These are phyloP conservation scores for Orbilia ellipsospora DNA, from an alignment of 2,329 filamentous ascomycete species.

Conservation along the genomic window DNA sequence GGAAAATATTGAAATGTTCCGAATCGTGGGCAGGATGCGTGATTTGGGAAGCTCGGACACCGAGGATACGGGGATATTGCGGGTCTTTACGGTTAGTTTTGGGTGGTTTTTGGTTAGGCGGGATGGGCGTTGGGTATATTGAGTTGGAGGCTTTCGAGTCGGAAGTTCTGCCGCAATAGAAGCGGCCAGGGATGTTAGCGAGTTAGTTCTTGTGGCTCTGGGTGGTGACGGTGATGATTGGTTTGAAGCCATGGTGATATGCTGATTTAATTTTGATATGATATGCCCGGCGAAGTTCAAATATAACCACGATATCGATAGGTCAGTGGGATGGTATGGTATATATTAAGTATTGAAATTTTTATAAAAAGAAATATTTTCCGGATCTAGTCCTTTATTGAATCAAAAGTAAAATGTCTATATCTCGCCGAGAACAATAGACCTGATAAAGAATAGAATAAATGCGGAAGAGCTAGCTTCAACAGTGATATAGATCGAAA, in stretches of 20 bases:
- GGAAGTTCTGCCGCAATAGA: slow-evolving; percentile 27
- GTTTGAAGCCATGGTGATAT: slow-evolving; percentile 24
- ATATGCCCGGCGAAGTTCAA: neutral
- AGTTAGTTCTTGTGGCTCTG: neutral
- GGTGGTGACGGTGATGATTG: neutral
- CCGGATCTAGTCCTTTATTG: slow-evolving; percentile 35
- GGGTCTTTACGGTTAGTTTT: slow-evolving; percentile 21
- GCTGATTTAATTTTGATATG: neutral
- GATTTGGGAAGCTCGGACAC: slow-evolving; percentile 33
- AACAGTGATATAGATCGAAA: slow-evolving; percentile 6
- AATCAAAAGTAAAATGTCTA: slow-evolving; percentile 17
- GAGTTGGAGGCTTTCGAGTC: slow-evolving; percentile 25
- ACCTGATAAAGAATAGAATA: slow-evolving; percentile 32
- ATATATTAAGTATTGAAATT: slow-evolving; percentile 25
- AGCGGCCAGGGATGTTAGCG: slow-evolving; percentile 41
- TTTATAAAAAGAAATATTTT: slow-evolving; percentile 27
- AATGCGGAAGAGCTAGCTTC: slow-evolving; percentile 41
- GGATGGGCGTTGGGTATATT: slow-evolving; percentile 42
- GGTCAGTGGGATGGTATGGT: slow-evolving; percentile 7
- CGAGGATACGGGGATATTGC: slow-evolving; percentile 32
- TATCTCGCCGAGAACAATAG: slow-evolving; percentile 41
- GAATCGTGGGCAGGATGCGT: slow-evolving; percentile 40
- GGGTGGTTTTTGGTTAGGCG: slow-evolving; percentile 26
- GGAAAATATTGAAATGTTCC: slow-evolving; percentile 51
- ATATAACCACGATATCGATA: slow-evolving; percentile 9